Evolutionary conservation across 2,329 filamentous ascomycete genomes (phyloP).

Genomic region (Akanthomyces dipterigenus): DNA sequence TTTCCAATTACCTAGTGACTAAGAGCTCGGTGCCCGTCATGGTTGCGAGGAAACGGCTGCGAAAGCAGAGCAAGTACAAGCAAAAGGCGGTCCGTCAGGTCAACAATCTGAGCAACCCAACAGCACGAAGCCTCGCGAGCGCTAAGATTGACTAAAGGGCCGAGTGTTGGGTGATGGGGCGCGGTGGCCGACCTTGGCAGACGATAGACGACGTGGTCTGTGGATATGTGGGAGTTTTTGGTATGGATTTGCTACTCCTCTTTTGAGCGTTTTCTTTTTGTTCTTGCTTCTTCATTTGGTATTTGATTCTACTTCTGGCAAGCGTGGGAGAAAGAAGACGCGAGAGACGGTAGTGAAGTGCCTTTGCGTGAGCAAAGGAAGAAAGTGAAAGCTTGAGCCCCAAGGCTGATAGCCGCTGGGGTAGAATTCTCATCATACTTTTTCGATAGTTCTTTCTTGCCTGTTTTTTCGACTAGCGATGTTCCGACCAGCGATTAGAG

Average conservation of each 20-base stretch:
- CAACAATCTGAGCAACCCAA: slow-evolving; percentile 72
- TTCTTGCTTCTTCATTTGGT: neutral
- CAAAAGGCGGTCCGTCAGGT: slow-evolving; percentile 61
- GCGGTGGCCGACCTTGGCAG: neutral
- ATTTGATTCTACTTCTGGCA: neutral
- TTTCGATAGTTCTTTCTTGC: neutral
- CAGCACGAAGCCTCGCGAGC: slow-evolving; percentile 57
- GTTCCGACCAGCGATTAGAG: neutral
- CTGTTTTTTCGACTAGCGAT: neutral
- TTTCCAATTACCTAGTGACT: slow-evolving; percentile 94
- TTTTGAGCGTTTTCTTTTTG: neutral
- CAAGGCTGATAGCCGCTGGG: neutral
- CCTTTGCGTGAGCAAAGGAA: neutral
- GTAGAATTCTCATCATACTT: neutral
- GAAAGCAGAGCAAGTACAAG: slow-evolving; percentile 80
- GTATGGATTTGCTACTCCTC: neutral
- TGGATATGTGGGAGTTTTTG: neutral
- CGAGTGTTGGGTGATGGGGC: neutral
- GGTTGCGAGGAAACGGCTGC: slow-evolving; percentile 86
- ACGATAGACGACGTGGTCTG: neutral
- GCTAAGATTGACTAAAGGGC: slow-evolving; percentile 64
- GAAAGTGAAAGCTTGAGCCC: neutral
- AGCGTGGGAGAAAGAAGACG: neutral
- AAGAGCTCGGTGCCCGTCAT: slow-evolving; percentile 97
- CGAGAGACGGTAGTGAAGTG: neutral